Evolutionary conservation across 75 land plant genomes (phyloP).

Genomic region (Pinus albicaulis): DNA sequence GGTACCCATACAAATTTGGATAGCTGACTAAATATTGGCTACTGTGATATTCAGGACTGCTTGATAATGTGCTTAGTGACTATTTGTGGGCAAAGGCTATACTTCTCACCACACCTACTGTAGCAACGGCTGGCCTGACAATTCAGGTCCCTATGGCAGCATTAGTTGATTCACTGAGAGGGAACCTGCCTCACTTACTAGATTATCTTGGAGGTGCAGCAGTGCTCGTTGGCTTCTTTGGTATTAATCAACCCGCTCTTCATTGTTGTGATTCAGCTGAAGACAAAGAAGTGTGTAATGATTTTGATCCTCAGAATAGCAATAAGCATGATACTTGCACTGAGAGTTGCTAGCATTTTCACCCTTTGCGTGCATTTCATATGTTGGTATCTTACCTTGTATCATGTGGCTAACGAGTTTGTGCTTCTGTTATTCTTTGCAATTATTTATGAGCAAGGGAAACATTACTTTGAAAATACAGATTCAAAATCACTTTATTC

Average conservation of each 20-base stretch:
- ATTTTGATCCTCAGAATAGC: constrained; percentile 1
- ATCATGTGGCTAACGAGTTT: neutral
- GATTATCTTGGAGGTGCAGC: constrained; percentile 77
- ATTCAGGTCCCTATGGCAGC: constrained; percentile 95
- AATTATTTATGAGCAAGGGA: neutral
- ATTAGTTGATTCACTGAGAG: constrained; percentile 72
- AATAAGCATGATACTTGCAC: constrained; percentile 1
- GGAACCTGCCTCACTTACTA: constrained; percentile 55
- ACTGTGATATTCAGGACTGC: constrained; percentile 47
- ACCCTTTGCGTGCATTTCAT: neutral
- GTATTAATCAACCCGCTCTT: constrained; percentile 74
- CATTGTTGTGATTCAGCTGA: constrained; percentile 13
- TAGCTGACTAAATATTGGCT: constrained; percentile 3
- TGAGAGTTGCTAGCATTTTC: neutral
- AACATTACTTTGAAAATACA: neutral
- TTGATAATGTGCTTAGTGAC: constrained; percentile 95
- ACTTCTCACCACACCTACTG: constrained; percentile 83
- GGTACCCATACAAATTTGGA: neutral
- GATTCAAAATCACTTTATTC: neutral
- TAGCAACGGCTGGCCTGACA: constrained; percentile 93
- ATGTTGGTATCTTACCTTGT: neutral
- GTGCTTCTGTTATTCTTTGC: neutral
- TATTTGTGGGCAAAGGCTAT: constrained; percentile 98
- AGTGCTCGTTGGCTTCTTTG: constrained; percentile 81
- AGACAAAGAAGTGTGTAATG: neutral